These are phyloP conservation scores for Cyberlindnera mycetangii DNA, from an alignment of 805 yeast genomes.

Conservation along the genomic window DNA sequence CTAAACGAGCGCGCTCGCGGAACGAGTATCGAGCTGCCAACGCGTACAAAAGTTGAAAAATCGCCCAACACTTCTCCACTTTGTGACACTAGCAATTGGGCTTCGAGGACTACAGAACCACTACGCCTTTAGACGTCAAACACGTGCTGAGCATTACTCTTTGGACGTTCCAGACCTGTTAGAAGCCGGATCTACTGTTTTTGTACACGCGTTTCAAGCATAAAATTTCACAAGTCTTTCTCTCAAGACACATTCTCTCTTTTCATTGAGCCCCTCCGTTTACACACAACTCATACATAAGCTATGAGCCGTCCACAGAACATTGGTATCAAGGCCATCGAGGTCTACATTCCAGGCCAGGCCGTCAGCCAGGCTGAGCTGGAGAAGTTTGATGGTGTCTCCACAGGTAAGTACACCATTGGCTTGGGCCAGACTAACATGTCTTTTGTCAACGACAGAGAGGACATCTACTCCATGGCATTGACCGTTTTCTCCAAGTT, in stretches of 20 bases:
- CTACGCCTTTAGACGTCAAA: neutral
- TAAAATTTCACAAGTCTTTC: neutral
- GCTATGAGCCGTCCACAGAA: constrained; percentile 55
- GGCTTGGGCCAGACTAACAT: constrained; percentile 98
- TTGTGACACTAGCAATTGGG: neutral
- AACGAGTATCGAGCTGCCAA: neutral
- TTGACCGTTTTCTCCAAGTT: constrained; percentile 81
- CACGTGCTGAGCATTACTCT: neutral
- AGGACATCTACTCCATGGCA: constrained; percentile 93
- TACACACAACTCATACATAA: neutral
- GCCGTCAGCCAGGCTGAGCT: constrained; percentile 85
- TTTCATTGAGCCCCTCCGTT: neutral
- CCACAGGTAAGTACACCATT: constrained; percentile 95
- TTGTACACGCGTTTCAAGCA: neutral
- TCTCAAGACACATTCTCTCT: neutral
- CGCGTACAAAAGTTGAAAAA: constrained; percentile 7
- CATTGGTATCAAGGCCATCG: constrained; percentile 96
- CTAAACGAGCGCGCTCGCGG: constrained; percentile 2
- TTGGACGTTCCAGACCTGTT: neutral
- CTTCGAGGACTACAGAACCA: neutral
- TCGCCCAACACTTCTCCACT: constrained; percentile 9
- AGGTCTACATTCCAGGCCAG: constrained; percentile 83
- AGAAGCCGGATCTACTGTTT: too few relatives aligned
- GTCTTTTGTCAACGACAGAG: constrained; percentile 96
- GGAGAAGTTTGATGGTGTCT: constrained; percentile 79